A percentile compares a stretch with the other conserved stretches of the same genome.
These are phyloP conservation scores for Paspalum notatum DNA, from an alignment of 176 grass and related monocot genomes.

Conservation along the genomic window DNA sequence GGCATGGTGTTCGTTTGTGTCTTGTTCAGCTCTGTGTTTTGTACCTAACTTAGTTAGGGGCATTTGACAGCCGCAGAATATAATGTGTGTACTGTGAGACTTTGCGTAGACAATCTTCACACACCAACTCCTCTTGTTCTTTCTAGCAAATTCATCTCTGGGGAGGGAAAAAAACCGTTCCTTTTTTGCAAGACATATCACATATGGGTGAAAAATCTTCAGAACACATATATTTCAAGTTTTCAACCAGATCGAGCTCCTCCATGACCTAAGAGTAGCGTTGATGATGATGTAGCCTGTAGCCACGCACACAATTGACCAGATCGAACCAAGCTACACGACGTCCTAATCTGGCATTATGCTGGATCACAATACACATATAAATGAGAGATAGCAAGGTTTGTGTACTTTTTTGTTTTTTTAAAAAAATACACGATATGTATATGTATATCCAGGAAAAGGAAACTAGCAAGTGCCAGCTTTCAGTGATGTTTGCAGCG, in stretches of 20 bases:
- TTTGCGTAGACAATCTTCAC: constrained; percentile 14
- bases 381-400: too few species aligned
- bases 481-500: constrained; percentile 39
- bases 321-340: neutral
- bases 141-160: neutral
- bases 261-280: constrained; percentile 20
- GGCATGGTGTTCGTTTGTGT: neutral
- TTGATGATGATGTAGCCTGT: too few species aligned
- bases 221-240: too few species aligned
- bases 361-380: neutral
- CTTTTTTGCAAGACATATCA: neutral
- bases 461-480: constrained; percentile 25
- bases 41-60: constrained; percentile 40
- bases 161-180: neutral
- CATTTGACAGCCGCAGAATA: constrained; percentile 15
- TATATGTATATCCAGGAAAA: neutral
- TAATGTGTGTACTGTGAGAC: neutral
- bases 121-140: constrained; percentile 20
- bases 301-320: neutral
- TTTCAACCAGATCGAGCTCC: neutral
- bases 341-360: neutral
- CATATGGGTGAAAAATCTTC: neutral
- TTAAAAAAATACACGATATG: neutral
- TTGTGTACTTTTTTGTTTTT: too few species aligned
- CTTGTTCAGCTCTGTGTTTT: constrained; percentile 7